Base-by-base conservation (phyloP, 2,329 filamentous ascomycete species). In the Hortaea werneckii region DNA sequence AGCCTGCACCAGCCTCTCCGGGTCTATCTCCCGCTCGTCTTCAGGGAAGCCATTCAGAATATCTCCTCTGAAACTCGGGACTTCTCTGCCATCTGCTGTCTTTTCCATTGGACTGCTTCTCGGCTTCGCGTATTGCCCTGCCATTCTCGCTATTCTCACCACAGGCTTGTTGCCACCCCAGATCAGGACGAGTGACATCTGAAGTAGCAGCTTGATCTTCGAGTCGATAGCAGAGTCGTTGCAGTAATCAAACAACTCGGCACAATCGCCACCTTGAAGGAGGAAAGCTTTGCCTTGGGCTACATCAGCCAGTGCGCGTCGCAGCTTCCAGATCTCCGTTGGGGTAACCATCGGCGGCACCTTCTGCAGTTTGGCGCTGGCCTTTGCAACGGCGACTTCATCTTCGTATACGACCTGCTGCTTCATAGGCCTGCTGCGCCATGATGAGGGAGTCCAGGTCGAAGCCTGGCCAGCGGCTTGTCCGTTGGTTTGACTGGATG, bases 201-300 rank as follows among this genome's bases (percentile, higher is more conserved):
- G 92, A 49, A 98, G 73, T 29, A 98, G 77, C 27, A 98, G 78
- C 70, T 96, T 96, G 67, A 96, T 87, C 74, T 96, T 98, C 52
- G 87, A 84, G 68, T 96, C 88, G 56, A 98, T 95, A 54, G 85
- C 84, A 10, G 78, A 77, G 64, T 88, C 83, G 58, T 85, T 82
- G 67, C 92, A 98, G 73, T 98, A 98, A 66, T 92, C 87, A 61
- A 98, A 98, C 7, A 96, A 77, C 71, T 98, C 92, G 11, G 92
- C 92, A 62, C 92, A 98, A 69, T 98, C 92, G 40, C 90, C 92
- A 49, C 92, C 92, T 70, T 98, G 92, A 4, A 98, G 79, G 7
- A 98, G 75, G 65, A 98, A 96, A 9, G 90, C 87, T 54, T 90
- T 88, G 30, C 92, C 92, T 32, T 85, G 72, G 5, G 92, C 92